phyloP scores from a whole-genome alignment of 129 eudicot genomes.

The Ambrosia trifida region DNA sequence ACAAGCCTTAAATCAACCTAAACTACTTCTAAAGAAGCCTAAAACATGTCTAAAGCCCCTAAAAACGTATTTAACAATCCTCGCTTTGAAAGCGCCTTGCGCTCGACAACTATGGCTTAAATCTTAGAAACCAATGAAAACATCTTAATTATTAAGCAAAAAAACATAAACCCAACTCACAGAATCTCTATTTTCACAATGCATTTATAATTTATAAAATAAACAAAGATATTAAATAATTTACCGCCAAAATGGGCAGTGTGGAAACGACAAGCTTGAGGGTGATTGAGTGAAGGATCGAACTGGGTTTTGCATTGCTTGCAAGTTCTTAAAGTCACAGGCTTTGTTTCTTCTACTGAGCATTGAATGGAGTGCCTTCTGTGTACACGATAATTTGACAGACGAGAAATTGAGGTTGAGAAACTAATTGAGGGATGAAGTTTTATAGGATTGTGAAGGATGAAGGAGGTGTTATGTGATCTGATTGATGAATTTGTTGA shows the following conservation, averaged over 20 bases:
- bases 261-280: conserved; percentile 92
- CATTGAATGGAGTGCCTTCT: conserved; percentile 46
- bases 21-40: no score
- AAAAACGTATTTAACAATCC: no score
- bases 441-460: not conserved
- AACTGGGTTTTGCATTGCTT: conserved; percentile 88
- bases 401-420: conserved; percentile 15
- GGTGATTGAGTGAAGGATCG: conserved; percentile 76
- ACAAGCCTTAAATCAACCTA: no score
- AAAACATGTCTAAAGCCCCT: no score
- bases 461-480: conserved; percentile 12
- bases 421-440: conserved; percentile 1
- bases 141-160: no score
- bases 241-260: conserved; percentile 98
- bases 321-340: conserved; percentile 58
- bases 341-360: conserved; percentile 40
- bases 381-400: conserved; percentile 12
- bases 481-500: conserved; percentile 29
- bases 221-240: not conserved
- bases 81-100: no score
- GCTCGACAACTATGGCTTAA: not conserved
- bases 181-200: not conserved
- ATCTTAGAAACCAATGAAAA: not conserved
- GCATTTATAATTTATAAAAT: not conserved
- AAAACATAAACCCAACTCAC: not conserved